Evolutionary conservation across 176 grass and related monocot genomes (phyloP).

Genomic region (Raddia distichophylla): DNA sequence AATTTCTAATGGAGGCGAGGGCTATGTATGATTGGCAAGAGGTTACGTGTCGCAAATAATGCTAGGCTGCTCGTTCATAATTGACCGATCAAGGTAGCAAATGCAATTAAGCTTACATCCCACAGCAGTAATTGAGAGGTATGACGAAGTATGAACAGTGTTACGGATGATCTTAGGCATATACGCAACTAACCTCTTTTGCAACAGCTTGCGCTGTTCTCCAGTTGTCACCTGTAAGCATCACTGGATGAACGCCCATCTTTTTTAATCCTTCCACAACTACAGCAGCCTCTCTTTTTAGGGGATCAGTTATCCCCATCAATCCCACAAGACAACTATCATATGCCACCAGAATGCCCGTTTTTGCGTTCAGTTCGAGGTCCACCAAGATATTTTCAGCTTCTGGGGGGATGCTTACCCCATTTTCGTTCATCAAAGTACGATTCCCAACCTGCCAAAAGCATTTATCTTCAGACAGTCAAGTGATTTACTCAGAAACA

Average conservation of each 20-base stretch:
- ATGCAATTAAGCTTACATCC: not conserved
- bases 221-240: constrained; percentile 95
- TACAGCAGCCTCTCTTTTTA: constrained; percentile 94
- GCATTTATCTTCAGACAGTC: constrained; percentile 40
- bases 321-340: constrained; percentile 67
- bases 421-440: constrained; percentile 67
- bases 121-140: not conserved
- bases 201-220: constrained; percentile 90
- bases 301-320: constrained; percentile 86
- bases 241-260: constrained; percentile 90
- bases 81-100: not conserved
- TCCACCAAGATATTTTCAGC: constrained; percentile 83
- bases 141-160: not conserved
- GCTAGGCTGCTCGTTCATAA: not conserved
- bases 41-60: not conserved
- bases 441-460: constrained; percentile 72
- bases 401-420: constrained; percentile 61
- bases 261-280: constrained; percentile 92
- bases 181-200: constrained; percentile 60
- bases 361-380: constrained; percentile 92
- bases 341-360: constrained; percentile 88
- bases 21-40: not conserved
- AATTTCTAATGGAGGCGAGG: not conserved
- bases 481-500: constrained; percentile 19
- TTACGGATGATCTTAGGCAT: not conserved